phyloP scores from a whole-genome alignment of 75 land plant species.

The Picea glauca region DNA sequence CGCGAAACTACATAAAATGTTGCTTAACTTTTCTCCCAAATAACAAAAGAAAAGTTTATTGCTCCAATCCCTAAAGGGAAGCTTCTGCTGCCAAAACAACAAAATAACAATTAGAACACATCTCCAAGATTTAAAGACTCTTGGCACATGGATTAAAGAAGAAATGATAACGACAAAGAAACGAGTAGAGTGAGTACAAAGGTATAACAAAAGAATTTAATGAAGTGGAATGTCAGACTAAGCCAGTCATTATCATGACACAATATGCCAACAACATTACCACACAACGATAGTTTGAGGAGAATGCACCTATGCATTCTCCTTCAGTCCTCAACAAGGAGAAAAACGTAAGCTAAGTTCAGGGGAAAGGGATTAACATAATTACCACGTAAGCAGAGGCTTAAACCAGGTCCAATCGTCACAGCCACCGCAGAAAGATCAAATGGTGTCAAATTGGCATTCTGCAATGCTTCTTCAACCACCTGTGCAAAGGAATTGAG shows the following conservation, averaged over 20 bases:
- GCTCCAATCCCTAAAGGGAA: too few relatives aligned
- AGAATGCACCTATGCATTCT: too few relatives aligned
- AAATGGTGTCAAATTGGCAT: constrained; percentile 57
- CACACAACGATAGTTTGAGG: neutral
- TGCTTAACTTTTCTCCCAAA: too few relatives aligned
- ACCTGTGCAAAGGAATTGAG: constrained; percentile 44
- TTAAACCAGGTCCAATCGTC: constrained; percentile 97
- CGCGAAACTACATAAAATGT: neutral
- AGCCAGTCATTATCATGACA: neutral
- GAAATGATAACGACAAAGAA: too few relatives aligned
- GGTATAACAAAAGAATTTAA: neutral
- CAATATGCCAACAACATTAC: neutral
- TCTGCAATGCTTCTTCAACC: constrained; percentile 71
- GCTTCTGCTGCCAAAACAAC: too few relatives aligned
- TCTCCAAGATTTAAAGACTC: too few relatives aligned
- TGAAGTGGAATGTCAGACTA: neutral
- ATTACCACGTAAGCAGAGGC: constrained; percentile 83
- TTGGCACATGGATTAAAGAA: too few relatives aligned
- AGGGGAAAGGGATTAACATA: too few relatives aligned
- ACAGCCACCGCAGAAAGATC: constrained; percentile 96
- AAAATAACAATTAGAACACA: too few relatives aligned
- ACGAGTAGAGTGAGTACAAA: neutral
- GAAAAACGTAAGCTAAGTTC: too few relatives aligned
- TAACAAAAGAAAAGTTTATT: too few relatives aligned
- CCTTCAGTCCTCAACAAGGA: too few relatives aligned